Percentiles rank a stretch among this genome's conserved stretches.
These are phyloP conservation scores for Xylaria bambusicola DNA, from an alignment of 495 filamentous ascomycete genomes.

Conservation along the genomic window DNA sequence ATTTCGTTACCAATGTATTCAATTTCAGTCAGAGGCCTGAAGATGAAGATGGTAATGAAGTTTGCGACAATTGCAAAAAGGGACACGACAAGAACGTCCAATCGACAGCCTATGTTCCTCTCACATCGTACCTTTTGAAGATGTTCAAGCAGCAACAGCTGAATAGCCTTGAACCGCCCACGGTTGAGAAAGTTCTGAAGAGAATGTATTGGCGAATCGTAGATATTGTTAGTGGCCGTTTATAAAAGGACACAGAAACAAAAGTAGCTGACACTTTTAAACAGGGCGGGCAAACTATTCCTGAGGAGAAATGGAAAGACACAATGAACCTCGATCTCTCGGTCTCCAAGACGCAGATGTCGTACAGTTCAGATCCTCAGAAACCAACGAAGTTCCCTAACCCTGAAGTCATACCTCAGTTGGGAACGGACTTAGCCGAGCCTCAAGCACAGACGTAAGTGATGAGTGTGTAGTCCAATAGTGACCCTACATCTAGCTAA, in stretches of 20 bases:
- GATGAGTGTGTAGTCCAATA: background rate
- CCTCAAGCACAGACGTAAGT: background rate
- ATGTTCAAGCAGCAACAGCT: conserved; percentile 10
- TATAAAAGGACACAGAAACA: background rate
- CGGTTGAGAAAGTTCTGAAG: conserved; percentile 10
- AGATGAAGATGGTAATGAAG: conserved; percentile 5
- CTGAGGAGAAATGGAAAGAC: conserved; percentile 9
- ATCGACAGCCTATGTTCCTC: conserved; percentile 2
- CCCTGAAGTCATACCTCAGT: conserved; percentile 1
- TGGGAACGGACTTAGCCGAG: conserved; percentile 3
- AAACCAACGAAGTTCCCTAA: background rate
- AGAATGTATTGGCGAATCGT: conserved; percentile 17
- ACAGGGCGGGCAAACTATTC: background rate
- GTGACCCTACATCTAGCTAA: background rate
- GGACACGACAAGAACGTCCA: conserved; percentile 6
- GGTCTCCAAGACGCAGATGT: conserved; percentile 10
- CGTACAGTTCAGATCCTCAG: conserved; percentile 1
- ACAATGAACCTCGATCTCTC: conserved; percentile 3
- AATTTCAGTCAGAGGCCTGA: conserved; percentile 12
- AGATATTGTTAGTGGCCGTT: background rate
- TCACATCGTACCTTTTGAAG: conserved; percentile 5
- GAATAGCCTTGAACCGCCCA: conserved; percentile 1
- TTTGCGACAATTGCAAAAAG: conserved; percentile 8
- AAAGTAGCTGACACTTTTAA: background rate
- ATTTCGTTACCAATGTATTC: conserved; percentile 12